A percentile compares a stretch with the other conserved stretches of the same genome.
Evolutionary conservation across 129 eudicot species (phyloP).

Genomic region (Apium graveolens): DNA sequence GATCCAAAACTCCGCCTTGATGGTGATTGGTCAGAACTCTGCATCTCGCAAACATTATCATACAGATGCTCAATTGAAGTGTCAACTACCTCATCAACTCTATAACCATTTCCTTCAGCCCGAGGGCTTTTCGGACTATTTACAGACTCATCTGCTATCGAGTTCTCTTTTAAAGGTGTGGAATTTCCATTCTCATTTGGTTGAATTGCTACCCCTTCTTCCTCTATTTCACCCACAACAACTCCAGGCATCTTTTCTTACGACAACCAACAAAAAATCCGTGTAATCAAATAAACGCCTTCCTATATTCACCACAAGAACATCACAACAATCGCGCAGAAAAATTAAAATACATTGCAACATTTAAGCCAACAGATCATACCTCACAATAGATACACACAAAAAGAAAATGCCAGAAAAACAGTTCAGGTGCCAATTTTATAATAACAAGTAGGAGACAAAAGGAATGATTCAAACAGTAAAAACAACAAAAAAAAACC

Average conservation of each 20-base stretch:
- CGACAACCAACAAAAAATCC: conserved; percentile 15
- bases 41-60: conserved; percentile 93
- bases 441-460: conserved; percentile 8
- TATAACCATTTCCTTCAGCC: conserved; percentile 27
- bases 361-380: conserved; percentile 5
- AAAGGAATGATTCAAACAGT: conserved; percentile 15
- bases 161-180: conserved; percentile 30
- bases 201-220: conserved; percentile 37
- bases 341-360: not conserved
- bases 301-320: conserved; percentile 21
- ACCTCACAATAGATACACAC: not conserved
- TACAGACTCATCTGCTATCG: conserved; percentile 26
- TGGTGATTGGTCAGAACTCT: conserved; percentile 92
- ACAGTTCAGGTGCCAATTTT: not conserved
- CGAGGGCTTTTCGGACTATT: conserved; percentile 30
- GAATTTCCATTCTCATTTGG: conserved; percentile 29
- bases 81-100: conserved; percentile 41
- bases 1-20: conserved; percentile 82
- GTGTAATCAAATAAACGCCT: conserved; percentile 22
- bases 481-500: conserved; percentile 12
- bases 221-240: conserved; percentile 50
- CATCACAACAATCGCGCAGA: conserved; percentile 10
- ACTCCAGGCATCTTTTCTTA: conserved; percentile 68
- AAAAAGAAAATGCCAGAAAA: conserved; percentile 5
- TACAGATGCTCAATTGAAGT: conserved; percentile 86